Evolutionary conservation across 1,139 yeast species (phyloP), one percentile per base, ranked within the genome.

Genomic region (Yamadazyma sp.): DNA sequence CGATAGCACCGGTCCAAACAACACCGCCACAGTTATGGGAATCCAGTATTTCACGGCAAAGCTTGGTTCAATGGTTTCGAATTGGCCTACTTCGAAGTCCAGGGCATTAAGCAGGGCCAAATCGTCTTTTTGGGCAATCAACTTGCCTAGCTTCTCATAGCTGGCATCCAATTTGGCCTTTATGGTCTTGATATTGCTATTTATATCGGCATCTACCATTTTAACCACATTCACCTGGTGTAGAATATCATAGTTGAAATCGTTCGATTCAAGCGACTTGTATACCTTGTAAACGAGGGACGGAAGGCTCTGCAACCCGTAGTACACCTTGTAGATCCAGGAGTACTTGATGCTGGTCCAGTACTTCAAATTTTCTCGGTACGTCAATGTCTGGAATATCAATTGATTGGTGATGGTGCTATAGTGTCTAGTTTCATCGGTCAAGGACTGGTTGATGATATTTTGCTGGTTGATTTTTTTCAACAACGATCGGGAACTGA

Each of bases 1-100:
- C 1, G 78, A 54, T 2, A 76, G 61, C 0, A 68, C 54, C 5
- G 86, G 88, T 0, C 84, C 82, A 47, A 74, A 77, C 2, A 70
- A 39, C 1, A 67, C 35, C 3, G 61, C 42, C 0, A 76, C 33
- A 0, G 70, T 42, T 1, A 76, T 43, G 0, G 74, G 43, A 0
- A 90, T 84, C 96, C 96, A 89, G 58, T 82, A 80, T 36, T 90
- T 70, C 1, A 72, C 63, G 6, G 72, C 33, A 23, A 64, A 53
- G 1, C 69, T 53, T 2, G 95, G 96, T 26, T 47, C 52, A 64
- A 57, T 42, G 64, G 44, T 53, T 64, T 45, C 27, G 30, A 8
- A 28, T 20, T 44, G 40, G 7, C 35, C 35, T 3, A 28, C 23
- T 13, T 36, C n/a, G 16, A 29, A 41, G 2, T 32, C 35, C 2